Percentiles rank a stretch among this genome's conserved stretches.
phyloP scores from a whole-genome alignment of 1,139 yeast genomes.

The Scheffersomyces cryptocercus region DNA sequence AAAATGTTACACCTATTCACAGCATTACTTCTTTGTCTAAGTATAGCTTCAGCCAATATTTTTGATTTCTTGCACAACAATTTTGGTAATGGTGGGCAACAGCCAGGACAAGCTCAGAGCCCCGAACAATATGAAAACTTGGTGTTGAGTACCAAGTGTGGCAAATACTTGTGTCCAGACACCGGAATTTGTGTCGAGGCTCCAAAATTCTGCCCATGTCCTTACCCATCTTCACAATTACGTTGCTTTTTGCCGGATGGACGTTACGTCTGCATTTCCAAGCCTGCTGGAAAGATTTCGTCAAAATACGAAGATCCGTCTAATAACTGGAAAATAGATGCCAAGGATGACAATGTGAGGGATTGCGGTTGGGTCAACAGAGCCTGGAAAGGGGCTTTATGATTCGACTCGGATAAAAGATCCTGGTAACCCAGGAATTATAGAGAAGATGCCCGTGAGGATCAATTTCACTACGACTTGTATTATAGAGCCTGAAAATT shows the following conservation, averaged over 20 bases:
- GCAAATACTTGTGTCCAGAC: conserved; percentile 76
- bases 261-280: conserved; percentile 74
- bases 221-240: conserved; percentile 79
- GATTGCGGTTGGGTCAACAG: conserved; percentile 79
- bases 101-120: conserved; percentile 18
- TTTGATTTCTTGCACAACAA: conserved; percentile 38
- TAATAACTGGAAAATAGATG: conserved; percentile 53
- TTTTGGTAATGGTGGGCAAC: conserved; percentile 23
- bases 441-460: too few species aligned
- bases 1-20: conserved; percentile 8
- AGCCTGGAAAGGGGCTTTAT: conserved; percentile 48
- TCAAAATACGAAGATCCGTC: conserved; percentile 48
- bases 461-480: too few species aligned
- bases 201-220: conserved; percentile 84
- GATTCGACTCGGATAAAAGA: conserved; percentile 3
- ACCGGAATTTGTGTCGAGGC: conserved; percentile 73
- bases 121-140: conserved; percentile 32
- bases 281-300: conserved; percentile 58
- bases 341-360: conserved; percentile 53
- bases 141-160: conserved; percentile 49
- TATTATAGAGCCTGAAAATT: too few species aligned
- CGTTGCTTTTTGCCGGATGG: conserved; percentile 77
- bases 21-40: conserved; percentile 8
- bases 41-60: conserved; percentile 24
- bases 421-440: too few species aligned